Conservation (phyloP, 2,329 filamentous ascomycete genomes). For the Botrytis pseudocinerea region DNA sequence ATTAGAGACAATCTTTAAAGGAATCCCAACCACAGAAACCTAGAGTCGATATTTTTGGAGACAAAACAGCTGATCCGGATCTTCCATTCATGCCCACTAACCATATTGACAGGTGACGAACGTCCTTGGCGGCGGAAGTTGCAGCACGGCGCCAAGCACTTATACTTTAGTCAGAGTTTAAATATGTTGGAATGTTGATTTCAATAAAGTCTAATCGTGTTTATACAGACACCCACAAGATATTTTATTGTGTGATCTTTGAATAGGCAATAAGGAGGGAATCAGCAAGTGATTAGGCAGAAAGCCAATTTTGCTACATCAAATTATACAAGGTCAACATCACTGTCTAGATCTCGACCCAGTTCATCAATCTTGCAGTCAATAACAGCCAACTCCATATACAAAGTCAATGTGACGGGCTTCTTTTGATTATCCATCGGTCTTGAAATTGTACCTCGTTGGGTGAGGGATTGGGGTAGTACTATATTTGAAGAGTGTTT, state of each 20-base stretch:
- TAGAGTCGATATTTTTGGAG: neutral
- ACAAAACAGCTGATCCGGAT: neutral
- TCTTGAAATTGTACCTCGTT: neutral
- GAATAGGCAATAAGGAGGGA: neutral
- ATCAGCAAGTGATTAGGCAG: neutral
- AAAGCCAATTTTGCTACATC: neutral
- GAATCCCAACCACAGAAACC: neutral
- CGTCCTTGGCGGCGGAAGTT: neutral
- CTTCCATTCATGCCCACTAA: neutral
- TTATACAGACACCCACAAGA: neutral
- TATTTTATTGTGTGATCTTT: no score
- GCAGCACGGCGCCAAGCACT: neutral
- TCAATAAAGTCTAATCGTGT: neutral
- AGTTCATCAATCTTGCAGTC: neutral
- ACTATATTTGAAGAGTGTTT: neutral
- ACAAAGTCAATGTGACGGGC: neutral
- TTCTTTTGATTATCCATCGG: neutral
- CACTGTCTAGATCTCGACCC: neutral
- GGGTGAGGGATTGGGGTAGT: no score
- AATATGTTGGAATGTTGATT: neutral
- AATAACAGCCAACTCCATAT: neutral
- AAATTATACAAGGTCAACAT: neutral
- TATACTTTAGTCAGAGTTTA: neutral
- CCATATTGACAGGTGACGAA: neutral
- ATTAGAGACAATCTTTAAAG: neutral